Base-by-base conservation (phyloP, 2,329 filamentous ascomycete genomes). In the Talaromyces funiculosus region DNA sequence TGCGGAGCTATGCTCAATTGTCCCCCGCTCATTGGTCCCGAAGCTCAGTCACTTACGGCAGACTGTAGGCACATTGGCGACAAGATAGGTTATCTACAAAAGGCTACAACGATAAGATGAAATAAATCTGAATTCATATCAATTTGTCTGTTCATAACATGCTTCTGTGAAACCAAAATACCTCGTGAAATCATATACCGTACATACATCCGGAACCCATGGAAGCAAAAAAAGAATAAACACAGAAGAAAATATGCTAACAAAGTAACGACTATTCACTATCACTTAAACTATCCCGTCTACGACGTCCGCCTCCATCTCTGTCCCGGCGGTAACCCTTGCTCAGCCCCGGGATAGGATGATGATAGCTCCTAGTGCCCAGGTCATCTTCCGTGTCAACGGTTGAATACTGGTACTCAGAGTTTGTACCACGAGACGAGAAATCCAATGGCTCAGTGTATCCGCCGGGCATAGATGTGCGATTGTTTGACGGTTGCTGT, bases 321-420 rank as follows among this genome's bases (percentile, higher is more conserved):
- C 68, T 68, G 37, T 74, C 72, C 29, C 74, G 73, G 10, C 75
- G 70, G 59, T 77, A 77, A 9, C 74, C 75, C 64, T 75, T 74
- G 61, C 76, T 81, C 66, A 85, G 65, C 0, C 80, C 82, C 0
- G 83, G 82, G 53, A 86, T 82, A 8, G 82, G 78, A 71, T 83
- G 82, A 26, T 81, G 79, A 66, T 86, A 86, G 53, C 75, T 77
- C 70, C 82, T 83, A 12, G 81, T 83, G 4, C 74, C 75, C 2
- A 76, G 71, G 24, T 79, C 75, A 0, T 74, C 71, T 14, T 73
- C 75, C 2, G 57, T 62, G 10, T 59, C 58, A 31, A 76, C 71
- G 20, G 75, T 74, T 18, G 73, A 75, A 56, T 77, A 76, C 60
- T 73, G 68, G 63, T 79, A 75, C 45, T 75, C 70, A 12, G 75